Conservation (phyloP, 257 asterid genomes). For the Verbascum thapsus region DNA sequence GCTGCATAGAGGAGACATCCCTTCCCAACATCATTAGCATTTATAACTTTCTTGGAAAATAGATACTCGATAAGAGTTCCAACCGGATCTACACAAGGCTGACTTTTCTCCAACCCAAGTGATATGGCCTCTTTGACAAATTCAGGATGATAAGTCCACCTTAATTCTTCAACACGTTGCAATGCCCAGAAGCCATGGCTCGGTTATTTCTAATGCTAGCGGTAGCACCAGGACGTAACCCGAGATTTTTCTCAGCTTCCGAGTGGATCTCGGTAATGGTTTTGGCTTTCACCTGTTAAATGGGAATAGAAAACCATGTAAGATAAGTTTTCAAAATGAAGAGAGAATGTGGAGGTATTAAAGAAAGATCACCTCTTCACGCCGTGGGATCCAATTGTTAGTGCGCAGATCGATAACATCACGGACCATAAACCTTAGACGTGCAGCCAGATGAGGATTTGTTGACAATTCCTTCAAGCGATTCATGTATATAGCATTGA, state of each 20-base stretch:
- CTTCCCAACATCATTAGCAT: constrained; percentile 37
- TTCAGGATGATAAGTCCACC: constrained; percentile 69
- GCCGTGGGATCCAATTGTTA: constrained; percentile 86
- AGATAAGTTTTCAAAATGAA: constrained; percentile 6
- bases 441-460: constrained; percentile 75
- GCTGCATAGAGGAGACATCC: constrained; percentile 62
- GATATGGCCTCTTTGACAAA: constrained; percentile 75
- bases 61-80: constrained; percentile 61
- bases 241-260: constrained; percentile 91
- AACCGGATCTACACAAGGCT: constrained; percentile 62
- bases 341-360: neutral
- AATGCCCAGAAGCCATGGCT: constrained; percentile 63
- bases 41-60: constrained; percentile 55
- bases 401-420: constrained; percentile 81
- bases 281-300: constrained; percentile 80
- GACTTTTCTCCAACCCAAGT: constrained; percentile 77
- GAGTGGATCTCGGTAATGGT: constrained; percentile 88
- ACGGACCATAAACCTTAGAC: constrained; percentile 84
- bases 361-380: constrained; percentile 69
- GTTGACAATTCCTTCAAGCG: constrained; percentile 74
- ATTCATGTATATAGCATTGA: constrained; percentile 69
- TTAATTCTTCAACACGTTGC: constrained; percentile 78
- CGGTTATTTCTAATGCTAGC: constrained; percentile 78
- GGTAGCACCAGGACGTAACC: constrained; percentile 93
- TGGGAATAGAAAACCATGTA: constrained; percentile 5